phyloP scores from a whole-genome alignment of 306 rosid genomes.

The barrel medic (Medicago truncatula) region MtrunA17r5.0-ANR NC_053047.1:7958001-7958500 shows the following conservation, averaged over 20 bases:
- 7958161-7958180: too few species aligned
- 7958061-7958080: too few species aligned
- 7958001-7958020: constrained; percentile 34
- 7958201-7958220: too few species aligned
- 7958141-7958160: too few species aligned
- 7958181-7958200: too few species aligned
- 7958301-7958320: not conserved
- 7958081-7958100: too few species aligned
- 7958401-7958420: not conserved
- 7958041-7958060: too few species aligned
- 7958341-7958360: not conserved
- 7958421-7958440: not conserved
- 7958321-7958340: not conserved
- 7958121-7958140: too few species aligned
- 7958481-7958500: not conserved
- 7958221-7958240: too few species aligned
- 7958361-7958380: not conserved
- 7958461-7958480: not conserved
- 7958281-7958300: not conserved
- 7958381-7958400: not conserved
- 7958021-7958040: not conserved
- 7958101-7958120: too few species aligned
- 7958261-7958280: not conserved
- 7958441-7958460: too few species aligned
- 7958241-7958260: too few species aligned